Evolutionary conservation across 1,284 basidiomycete genomes (phyloP).

Genomic region (Pseudozyma thailandica): DNA sequence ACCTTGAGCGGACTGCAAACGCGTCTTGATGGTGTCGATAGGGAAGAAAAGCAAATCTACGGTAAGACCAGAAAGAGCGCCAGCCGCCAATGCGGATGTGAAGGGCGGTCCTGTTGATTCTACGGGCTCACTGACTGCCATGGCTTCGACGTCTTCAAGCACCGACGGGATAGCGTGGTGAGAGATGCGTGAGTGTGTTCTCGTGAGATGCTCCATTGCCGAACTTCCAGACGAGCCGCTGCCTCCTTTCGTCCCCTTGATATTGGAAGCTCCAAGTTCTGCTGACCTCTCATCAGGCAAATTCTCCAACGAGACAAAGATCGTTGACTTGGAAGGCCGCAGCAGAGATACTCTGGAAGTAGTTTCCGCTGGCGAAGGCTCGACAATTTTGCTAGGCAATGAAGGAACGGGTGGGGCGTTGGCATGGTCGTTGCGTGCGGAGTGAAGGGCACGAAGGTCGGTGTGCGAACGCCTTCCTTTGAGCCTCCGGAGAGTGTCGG

Average conservation of each 20-base stretch:
- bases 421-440: constrained; percentile 10
- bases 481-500: constrained; percentile 27
- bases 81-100: constrained; percentile 47
- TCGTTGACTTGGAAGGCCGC: constrained; percentile 14
- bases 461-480: constrained; percentile 24
- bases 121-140: background rate
- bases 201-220: constrained; percentile 13
- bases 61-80: constrained; percentile 62
- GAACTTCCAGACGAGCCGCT: constrained; percentile 1
- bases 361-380: background rate
- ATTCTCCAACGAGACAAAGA: constrained; percentile 23
- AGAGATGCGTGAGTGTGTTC: constrained; percentile 15
- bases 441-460: constrained; percentile 11
- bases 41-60: constrained; percentile 92
- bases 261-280: background rate
- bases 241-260: background rate
- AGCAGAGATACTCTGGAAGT: constrained; percentile 3
- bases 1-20: constrained; percentile 87
- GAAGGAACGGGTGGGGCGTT: constrained; percentile 4
- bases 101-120: constrained; percentile 22
- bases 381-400: background rate
- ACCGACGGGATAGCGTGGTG: constrained; percentile 35
- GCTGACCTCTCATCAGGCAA: constrained; percentile 9
- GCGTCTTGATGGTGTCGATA: constrained; percentile 95
- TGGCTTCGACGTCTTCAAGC: constrained; percentile 19